Evolutionary conservation across 2,329 filamentous ascomycete genomes (phyloP), one percentile per base, ranked within the genome.

Genomic region (Bertia moriformis): DNA sequence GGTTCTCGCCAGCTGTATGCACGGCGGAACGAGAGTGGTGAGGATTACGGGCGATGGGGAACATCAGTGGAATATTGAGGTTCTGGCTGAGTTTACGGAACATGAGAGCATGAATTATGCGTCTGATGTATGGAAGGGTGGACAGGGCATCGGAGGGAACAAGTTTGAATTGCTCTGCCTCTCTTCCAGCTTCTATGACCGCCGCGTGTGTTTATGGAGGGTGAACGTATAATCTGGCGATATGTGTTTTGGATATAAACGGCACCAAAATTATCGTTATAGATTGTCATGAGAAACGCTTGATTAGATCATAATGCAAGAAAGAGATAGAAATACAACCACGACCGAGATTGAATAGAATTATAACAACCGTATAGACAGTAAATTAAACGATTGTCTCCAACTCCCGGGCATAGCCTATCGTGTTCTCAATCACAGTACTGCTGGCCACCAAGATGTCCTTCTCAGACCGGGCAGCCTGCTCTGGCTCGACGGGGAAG

Each of bases 391-490:
- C 77, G 60, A 82, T 82, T 43, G 71, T 81, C 62, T 82, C 77
- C 48, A 83, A 52, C 58, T 81, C 74, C 47, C 76, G 66, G 17
- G 77, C 77, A 51, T 82, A 83, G 10, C 73, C 74, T 44, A 83
- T 65, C 22, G 77, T 76, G 54, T 81, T 79, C 60, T 79, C 72
- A 46, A 83, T 82, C 45, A 82, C 72, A 42, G 69, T 66, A 38
- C 69, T 68, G 45, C 73, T 78, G 32, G 71, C 63, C 15, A 35
- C 32, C 32, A 35, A 35, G 15, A 35, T 35, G 46, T 77, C 73
- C 57, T 72, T 77, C 53, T 76, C 29, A 52, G 56, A 44, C 54
- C 51, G 43, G 46, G 46, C 42, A 57, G 59, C 42, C 10, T 55
- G 50, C 32, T 35, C 32, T 19, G 65, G 60, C 52, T 77, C 66